A percentile compares a stretch with the other conserved stretches of the same genome.
Conservation (phyloP, 805 yeast species). For the Saturnispora halmiae region DNA sequence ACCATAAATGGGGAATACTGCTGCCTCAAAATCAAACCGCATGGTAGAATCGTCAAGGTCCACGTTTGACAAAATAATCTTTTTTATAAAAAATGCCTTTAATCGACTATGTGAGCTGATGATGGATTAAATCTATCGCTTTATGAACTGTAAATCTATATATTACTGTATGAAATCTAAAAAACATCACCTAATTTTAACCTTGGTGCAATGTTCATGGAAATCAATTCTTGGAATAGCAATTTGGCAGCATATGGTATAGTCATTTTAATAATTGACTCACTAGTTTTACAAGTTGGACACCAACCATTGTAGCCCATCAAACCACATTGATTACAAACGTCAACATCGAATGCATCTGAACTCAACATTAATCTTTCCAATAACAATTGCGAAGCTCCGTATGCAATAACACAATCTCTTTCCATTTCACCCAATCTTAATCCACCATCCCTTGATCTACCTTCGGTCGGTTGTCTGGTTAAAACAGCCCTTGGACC, state of each 20-base stretch:
- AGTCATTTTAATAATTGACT: conserved; percentile 82
- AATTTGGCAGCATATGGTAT: conserved; percentile 98
- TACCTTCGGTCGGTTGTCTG: conserved; percentile 97
- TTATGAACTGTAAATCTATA: not conserved
- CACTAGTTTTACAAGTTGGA: conserved; percentile 87
- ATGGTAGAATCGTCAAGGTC: conserved; percentile 49
- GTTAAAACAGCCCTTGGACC: conserved; percentile 98
- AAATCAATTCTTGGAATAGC: conserved; percentile 89
- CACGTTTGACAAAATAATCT: conserved; percentile 35
- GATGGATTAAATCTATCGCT: no score
- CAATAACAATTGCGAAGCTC: conserved; percentile 88
- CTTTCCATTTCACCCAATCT: conserved; percentile 99
- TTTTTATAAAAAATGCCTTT: no score
- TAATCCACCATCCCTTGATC: conserved; percentile 98
- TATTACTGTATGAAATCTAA: conserved; percentile 19
- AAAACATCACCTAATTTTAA: conserved; percentile 83
- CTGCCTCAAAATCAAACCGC: conserved; percentile 41
- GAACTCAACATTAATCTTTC: conserved; percentile 95
- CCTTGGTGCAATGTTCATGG: conserved; percentile 99
- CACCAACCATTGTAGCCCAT: conserved; percentile 99
- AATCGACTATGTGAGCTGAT: no score
- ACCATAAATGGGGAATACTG: conserved; percentile 43
- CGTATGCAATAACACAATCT: conserved; percentile 98
- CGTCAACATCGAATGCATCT: conserved; percentile 95
- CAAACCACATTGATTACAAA: conserved; percentile 88